These are phyloP conservation scores for Aspergillus cristatus DNA, from an alignment of 495 filamentous ascomycete species.

Conservation along the genomic window DNA sequence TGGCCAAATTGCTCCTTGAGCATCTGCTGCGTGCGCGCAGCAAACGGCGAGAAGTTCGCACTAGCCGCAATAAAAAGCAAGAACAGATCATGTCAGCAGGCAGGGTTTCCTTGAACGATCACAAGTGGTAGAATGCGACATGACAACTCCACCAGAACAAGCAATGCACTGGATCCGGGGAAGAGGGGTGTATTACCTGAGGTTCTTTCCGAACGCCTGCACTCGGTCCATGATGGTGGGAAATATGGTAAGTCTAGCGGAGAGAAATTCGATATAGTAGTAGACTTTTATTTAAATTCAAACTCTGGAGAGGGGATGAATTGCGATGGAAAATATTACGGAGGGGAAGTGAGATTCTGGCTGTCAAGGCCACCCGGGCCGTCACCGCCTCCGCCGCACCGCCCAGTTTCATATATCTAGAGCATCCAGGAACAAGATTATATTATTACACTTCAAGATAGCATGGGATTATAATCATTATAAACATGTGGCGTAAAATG, in stretches of 20 bases:
- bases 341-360: neutral
- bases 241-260: too few relatives aligned
- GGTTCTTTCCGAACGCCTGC: slow-evolving; percentile 66
- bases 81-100: slow-evolving; percentile 20
- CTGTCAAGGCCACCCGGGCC: slow-evolving; percentile 5
- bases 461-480: too few relatives aligned
- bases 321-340: too few relatives aligned
- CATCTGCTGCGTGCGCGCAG: slow-evolving; percentile 88
- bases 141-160: neutral
- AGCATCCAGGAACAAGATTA: too few relatives aligned
- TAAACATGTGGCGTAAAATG: too few relatives aligned
- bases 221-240: slow-evolving; percentile 55
- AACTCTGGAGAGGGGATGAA: too few relatives aligned
- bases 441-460: slow-evolving; percentile 2
- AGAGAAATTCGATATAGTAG: too few relatives aligned
- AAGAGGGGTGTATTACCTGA: slow-evolving; percentile 37
- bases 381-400: slow-evolving; percentile 17
- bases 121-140: neutral
- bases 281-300: too few relatives aligned
- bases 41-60: slow-evolving; percentile 76
- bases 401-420: slow-evolving; percentile 16
- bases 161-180: slow-evolving; percentile 4
- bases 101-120: neutral
- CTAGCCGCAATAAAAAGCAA: slow-evolving; percentile 25
- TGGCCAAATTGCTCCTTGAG: slow-evolving; percentile 95